Base-by-base conservation (phyloP, 2,329 filamentous ascomycete genomes). In the Neodidymelliopsis sp. region DNA sequence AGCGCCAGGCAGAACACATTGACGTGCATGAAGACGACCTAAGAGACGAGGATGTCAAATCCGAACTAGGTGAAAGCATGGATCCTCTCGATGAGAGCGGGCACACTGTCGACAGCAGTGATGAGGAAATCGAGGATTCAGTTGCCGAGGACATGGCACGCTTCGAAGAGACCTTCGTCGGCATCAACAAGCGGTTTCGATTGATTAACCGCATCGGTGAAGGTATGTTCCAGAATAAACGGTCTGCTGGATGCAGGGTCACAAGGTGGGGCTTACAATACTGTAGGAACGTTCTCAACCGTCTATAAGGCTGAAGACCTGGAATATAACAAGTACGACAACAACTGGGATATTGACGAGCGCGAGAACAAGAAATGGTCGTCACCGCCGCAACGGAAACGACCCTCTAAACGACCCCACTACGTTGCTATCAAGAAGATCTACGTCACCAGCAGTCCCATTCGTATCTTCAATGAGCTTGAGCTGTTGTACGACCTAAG, bases 371-470 rank as follows among this genome's bases (percentile, higher is more conserved):
- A 78, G n/a, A 82, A 84, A 63, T 91, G 86, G 84, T 79, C 80
- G 15, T 83, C 85, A n/a, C 88, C 86, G n/a, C 84, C 86, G 0
- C 69, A 84, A 9, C 24, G 88, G 67, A 79, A 71, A 59, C 78
- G 74, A 62, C 73, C 65, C 36, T 77, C 77, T 30, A 67, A 74
- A 71, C 59, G 60, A 37, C 79, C 88, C 18, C 90, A 88, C 69
- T 97, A 88, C 67, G 95, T 99, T 54, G 94, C 95, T 15, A 90
- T 99, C 74, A 99, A 99, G 78, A 99, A 99, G 78, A 99, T 99
- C 62, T 99, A 99, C 73, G 94, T 97, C 57, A 99, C 95, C 0
- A 97, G 92, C 55, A 97, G 91, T 60, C 94, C 94, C 0, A 82
- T 87, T 20, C 89, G 94, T 34, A 97, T 99, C 62, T 84, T 96